Evolutionary conservation across 768 basidiomycete species (phyloP).

Genomic region (Lentinula sp.): DNA sequence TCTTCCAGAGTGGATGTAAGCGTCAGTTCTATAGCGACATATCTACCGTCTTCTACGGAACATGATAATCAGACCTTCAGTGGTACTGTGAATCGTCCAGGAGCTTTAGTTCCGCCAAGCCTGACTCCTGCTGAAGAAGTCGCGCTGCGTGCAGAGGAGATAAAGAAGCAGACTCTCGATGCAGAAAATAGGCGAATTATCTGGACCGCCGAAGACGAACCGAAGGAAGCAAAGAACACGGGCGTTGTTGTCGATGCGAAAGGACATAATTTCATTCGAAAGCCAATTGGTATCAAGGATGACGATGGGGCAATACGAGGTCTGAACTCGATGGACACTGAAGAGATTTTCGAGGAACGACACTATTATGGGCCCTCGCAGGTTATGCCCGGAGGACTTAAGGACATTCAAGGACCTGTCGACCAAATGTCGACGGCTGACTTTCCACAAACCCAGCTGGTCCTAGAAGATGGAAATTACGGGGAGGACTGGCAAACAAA

Average conservation of each 20-base stretch:
- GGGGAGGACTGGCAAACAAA: background rate
- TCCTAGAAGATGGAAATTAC: background rate
- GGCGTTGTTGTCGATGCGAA: slow-evolving; percentile 33
- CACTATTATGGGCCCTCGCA: slow-evolving; percentile 48
- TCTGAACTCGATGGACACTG: slow-evolving; percentile 19
- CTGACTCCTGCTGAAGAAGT: slow-evolving; percentile 59
- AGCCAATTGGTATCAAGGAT: slow-evolving; percentile 54
- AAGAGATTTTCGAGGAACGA: slow-evolving; percentile 21
- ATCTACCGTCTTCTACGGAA: slow-evolving; percentile 58
- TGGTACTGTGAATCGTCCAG: slow-evolving; percentile 34
- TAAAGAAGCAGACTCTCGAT: slow-evolving; percentile 55
- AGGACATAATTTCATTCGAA: slow-evolving; percentile 18
- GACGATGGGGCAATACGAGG: slow-evolving; percentile 42
- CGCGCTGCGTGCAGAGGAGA: slow-evolving; percentile 42
- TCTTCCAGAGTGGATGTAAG: slow-evolving; percentile 56
- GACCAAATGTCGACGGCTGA: background rate
- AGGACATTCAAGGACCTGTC: slow-evolving; percentile 21
- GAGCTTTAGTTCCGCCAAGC: slow-evolving; percentile 19
- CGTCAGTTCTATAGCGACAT: slow-evolving; percentile 67
- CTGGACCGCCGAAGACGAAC: slow-evolving; percentile 53
- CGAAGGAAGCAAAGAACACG: slow-evolving; percentile 43
- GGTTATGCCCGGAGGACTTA: slow-evolving; percentile 45
- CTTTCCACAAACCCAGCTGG: background rate
- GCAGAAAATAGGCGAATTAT: slow-evolving; percentile 56
- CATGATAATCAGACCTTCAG: slow-evolving; percentile 51